phyloP scores from a whole-genome alignment of 1,284 basidiomycete species.

The Cutaneotrichosporon dermatis region DNA sequence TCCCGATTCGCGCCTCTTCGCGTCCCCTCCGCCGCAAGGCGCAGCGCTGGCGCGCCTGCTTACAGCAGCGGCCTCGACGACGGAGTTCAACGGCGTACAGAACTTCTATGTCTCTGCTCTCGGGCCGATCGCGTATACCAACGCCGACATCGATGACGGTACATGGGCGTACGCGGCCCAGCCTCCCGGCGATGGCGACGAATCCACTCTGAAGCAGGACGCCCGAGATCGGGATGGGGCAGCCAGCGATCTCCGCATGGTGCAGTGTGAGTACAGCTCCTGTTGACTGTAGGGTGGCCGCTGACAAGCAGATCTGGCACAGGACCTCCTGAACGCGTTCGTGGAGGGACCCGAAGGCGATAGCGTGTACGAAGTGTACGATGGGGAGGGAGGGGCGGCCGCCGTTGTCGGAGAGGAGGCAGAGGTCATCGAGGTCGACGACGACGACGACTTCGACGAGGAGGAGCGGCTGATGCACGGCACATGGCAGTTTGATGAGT shows the following conservation, averaged over 20 bases:
- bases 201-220: not conserved
- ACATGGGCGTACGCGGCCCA: constrained; percentile 1
- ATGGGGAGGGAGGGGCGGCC: constrained; percentile 5
- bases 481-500: not conserved
- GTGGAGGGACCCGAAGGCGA: constrained; percentile 68
- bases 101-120: constrained; percentile 71
- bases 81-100: constrained; percentile 61
- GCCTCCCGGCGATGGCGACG: constrained; percentile 1
- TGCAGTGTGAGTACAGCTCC: constrained; percentile 35
- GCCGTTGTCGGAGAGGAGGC: not conserved
- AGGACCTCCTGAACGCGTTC: constrained; percentile 64
- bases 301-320: constrained; percentile 56
- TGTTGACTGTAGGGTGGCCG: not conserved
- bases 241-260: constrained; percentile 17
- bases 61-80: constrained; percentile 17
- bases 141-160: constrained; percentile 50
- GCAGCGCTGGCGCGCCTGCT: constrained; percentile 31
- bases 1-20: constrained; percentile 6
- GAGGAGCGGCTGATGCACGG: constrained; percentile 13
- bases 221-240: not conserved
- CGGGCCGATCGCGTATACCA: constrained; percentile 67
- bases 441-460: constrained; percentile 15
- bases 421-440: not conserved
- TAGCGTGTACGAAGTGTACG: constrained; percentile 64
- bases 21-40: constrained; percentile 21